A percentile compares a stretch with the other conserved stretches of the same genome.
Evolutionary conservation across 2,329 filamentous ascomycete species (phyloP).

Genomic region (Aspergillus sp.): DNA sequence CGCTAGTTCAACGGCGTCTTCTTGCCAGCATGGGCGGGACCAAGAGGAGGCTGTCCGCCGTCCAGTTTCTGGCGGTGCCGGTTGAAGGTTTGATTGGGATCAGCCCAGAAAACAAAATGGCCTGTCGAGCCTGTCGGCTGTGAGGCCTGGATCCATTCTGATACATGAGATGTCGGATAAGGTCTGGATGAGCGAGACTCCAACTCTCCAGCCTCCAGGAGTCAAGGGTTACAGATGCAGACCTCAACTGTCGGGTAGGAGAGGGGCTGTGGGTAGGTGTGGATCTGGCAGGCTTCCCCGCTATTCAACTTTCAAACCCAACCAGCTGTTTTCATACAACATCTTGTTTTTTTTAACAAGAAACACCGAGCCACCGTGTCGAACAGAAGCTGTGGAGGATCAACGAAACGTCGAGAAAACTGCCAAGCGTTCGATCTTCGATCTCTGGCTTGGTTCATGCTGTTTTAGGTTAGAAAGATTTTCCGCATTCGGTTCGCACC

Average conservation of each 20-base stretch:
- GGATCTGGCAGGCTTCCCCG: conserved; percentile 2
- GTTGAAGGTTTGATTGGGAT: conserved; percentile 1
- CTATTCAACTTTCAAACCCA: not conserved
- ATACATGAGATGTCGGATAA: not conserved
- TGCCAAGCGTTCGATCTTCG: not conserved
- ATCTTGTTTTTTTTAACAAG: not conserved
- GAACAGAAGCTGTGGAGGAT: not conserved
- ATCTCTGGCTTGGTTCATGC: not conserved
- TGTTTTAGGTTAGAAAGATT: not conserved
- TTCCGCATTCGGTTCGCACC: conserved; percentile 6
- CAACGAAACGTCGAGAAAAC: not conserved
- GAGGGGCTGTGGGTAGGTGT: not conserved
- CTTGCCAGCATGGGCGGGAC: not conserved
- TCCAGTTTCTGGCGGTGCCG: not conserved
- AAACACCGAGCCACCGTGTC: not conserved
- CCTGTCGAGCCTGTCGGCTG: not conserved
- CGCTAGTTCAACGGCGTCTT: conserved; percentile 1
- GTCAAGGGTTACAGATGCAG: not conserved
- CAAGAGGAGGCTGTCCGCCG: not conserved
- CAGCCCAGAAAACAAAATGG: conserved; percentile 1
- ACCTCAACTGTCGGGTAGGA: not conserved
- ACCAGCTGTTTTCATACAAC: not conserved
- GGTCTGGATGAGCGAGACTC: not conserved
- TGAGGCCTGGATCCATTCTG: not conserved
- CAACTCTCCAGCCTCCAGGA: not conserved